phyloP scores from a whole-genome alignment of 164 flowering plant genomes.

The Echeveria elegans region DNA sequence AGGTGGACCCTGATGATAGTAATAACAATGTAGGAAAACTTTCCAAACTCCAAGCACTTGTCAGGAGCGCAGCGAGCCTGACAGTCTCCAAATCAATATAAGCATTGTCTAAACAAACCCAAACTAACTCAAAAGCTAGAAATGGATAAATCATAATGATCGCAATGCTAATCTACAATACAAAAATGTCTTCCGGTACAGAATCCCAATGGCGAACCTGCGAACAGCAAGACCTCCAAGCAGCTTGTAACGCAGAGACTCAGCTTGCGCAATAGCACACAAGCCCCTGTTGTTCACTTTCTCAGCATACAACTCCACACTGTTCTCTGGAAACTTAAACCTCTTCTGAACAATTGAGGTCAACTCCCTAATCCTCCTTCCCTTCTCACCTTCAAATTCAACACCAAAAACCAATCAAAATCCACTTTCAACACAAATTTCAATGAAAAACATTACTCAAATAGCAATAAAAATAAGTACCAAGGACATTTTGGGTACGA shows the following conservation, averaged over 20 bases:
- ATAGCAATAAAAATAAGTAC: neutral
- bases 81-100: slow-evolving; percentile 15
- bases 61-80: slow-evolving; percentile 17
- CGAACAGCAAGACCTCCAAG: slow-evolving; percentile 4
- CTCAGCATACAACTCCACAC: slow-evolving; percentile 1
- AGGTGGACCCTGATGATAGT: too few relatives aligned
- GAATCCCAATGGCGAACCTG: neutral
- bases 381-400: neutral
- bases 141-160: neutral
- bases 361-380: neutral
- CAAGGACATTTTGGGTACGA: neutral
- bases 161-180: neutral
- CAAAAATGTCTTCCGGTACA: too few relatives aligned
- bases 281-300: slow-evolving; percentile 1
- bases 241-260: neutral
- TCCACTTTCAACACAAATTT: neutral
- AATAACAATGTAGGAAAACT: slow-evolving; percentile 14
- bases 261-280: slow-evolving; percentile 6
- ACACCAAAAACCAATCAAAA: neutral
- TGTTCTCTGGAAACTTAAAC: slow-evolving; percentile 5
- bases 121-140: neutral
- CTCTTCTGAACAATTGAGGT: slow-evolving; percentile 9
- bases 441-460: neutral
- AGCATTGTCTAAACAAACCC: neutral
- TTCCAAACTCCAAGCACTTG: slow-evolving; percentile 23